Evolutionary conservation across 805 yeast genomes (phyloP), one percentile per base, ranked within the genome.

Genomic region (Candida vaughaniae): DNA sequence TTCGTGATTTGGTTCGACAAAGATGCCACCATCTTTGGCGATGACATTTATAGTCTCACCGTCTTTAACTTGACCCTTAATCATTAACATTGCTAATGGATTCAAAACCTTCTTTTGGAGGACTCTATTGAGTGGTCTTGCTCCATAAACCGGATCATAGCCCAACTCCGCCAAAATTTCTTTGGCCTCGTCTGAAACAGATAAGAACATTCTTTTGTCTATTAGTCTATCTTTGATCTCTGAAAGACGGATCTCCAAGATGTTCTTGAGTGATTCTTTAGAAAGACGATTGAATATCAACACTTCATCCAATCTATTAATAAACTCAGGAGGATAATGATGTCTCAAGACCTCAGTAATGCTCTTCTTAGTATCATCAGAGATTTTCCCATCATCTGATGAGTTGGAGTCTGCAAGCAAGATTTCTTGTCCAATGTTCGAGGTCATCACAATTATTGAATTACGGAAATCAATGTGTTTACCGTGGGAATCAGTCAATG

Each of bases 361-460:
- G 49, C 71, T 62, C 3, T 56, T 49, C 53, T 82, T 82, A 3
- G 82, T 74, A 12, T 62, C 60, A 2, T 67, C 64, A 29, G 74
- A 62, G 29, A 88, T 84, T 36, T 58, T 62, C 7, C 87, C 87
- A 38, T 78, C 77, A 7, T 79, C 81, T 22, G 69, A 69, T n/a
- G 78, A 63, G 19, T 66, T 64, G 25, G 65, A 71, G 49, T 86
- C 95, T 16, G 80, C 71, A 29, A 89, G 62, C 48, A 93, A 71
- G 29, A 85, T 75, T 46, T 90, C 96, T 61, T 93, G 98, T 6
- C 99, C 99, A 51, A 93, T 86, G 60, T 91, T 91, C 2, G 96
- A 86, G 0, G 99, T 91, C 96, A 91, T 88, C 10, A 93, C 95
- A 52, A 91, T 88, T 39, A 91, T 85, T 0, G 98, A 87, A 60